Conservation (phyloP, 2,329 filamentous ascomycete species). For the Clarireedia monteithiana region DNA sequence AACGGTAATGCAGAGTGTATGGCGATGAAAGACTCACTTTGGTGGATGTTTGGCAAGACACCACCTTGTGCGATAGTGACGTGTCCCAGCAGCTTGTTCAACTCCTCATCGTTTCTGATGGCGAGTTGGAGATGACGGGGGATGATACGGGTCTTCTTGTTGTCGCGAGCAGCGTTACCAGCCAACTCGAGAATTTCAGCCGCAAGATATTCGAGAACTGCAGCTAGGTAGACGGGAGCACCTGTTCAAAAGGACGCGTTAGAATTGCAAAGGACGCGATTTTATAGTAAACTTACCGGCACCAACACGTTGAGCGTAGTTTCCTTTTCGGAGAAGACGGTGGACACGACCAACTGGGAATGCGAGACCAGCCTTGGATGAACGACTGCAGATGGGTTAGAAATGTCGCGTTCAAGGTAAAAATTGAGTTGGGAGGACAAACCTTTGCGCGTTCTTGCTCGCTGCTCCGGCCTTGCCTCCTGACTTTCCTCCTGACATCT, state of each 20-base stretch:
- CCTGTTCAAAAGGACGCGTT: constrained; percentile 33
- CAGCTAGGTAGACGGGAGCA: constrained; percentile 93
- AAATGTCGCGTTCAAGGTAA: constrained; percentile 4
- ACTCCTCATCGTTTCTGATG: constrained; percentile 98
- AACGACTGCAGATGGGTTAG: constrained; percentile 58
- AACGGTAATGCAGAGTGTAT: neutral
- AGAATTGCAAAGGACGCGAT: constrained; percentile 16
- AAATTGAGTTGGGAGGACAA: constrained; percentile 40
- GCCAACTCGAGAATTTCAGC: constrained; percentile 98
- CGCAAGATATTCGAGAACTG: constrained; percentile 96
- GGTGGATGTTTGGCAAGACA: constrained; percentile 95
- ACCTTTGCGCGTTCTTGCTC: constrained; percentile 99
- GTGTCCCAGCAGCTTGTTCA: constrained; percentile 97
- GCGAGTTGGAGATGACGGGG: constrained; percentile 97
- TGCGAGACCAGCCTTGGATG: constrained; percentile 97
- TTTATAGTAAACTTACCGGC: constrained; percentile 51
- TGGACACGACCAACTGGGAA: constrained; percentile 99
- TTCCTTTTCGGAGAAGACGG: constrained; percentile 96
- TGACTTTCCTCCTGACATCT: constrained; percentile 98
- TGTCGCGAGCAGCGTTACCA: constrained; percentile 96
- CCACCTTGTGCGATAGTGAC: constrained; percentile 96
- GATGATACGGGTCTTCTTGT: constrained; percentile 99
- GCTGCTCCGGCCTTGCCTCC: constrained; percentile 78
- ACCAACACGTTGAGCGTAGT: constrained; percentile 99
- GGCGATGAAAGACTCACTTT: constrained; percentile 58